phyloP scores from a whole-genome alignment of 192 early-diverging fungal genomes.

The Phlyctochytrium arcticum region DNA sequence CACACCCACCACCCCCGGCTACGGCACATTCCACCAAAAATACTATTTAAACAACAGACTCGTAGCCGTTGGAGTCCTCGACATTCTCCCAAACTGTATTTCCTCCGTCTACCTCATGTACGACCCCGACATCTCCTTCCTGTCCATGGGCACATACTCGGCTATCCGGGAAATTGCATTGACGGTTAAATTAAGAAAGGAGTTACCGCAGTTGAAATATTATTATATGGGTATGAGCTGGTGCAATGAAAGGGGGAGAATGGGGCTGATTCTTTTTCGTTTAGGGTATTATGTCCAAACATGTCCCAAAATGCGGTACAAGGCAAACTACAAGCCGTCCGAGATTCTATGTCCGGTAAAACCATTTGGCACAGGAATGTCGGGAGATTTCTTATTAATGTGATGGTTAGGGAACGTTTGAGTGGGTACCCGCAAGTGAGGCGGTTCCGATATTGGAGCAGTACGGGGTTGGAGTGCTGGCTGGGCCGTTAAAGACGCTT shows the following conservation, averaged over 20 bases:
- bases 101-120: slow-evolving; percentile 96
- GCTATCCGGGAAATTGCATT: slow-evolving; percentile 80
- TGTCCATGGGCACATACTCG: slow-evolving; percentile 82
- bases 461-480: slow-evolving; percentile 32
- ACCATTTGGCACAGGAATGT: background rate
- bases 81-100: slow-evolving; percentile 82
- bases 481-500: background rate
- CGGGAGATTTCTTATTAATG: background rate
- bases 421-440: slow-evolving; percentile 36
- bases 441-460: slow-evolving; percentile 51
- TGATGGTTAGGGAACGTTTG: slow-evolving; percentile 28
- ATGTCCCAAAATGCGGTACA: slow-evolving; percentile 94
- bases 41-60: slow-evolving; percentile 81
- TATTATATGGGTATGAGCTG: slow-evolving; percentile 84
- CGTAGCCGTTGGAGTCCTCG: slow-evolving; percentile 88
- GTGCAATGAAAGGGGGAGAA: background rate
- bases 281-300: slow-evolving; percentile 86
- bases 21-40: slow-evolving; percentile 87
- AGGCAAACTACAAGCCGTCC: slow-evolving; percentile 81
- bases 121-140: slow-evolving; percentile 73
- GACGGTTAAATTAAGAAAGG: slow-evolving; percentile 41
- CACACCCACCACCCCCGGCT: slow-evolving; percentile 32
- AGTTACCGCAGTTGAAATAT: slow-evolving; percentile 54
- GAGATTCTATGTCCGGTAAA: slow-evolving; percentile 70
- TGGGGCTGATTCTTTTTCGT: background rate